Base-by-base conservation (phyloP, 2,329 filamentous ascomycete genomes). In the Phyllosticta capitalensis region DNA sequence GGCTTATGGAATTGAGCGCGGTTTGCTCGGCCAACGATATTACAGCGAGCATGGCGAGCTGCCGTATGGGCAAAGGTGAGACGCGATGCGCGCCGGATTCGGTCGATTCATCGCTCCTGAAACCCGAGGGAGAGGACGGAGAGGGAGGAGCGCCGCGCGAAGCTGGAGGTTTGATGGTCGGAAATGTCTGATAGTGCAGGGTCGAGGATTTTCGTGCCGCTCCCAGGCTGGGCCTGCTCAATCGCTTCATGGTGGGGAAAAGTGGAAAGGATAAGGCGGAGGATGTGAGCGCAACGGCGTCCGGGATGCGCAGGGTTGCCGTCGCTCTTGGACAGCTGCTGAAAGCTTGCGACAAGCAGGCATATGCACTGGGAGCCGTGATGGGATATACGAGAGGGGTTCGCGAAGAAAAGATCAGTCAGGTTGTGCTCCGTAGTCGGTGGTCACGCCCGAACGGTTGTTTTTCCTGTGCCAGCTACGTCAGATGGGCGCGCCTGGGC, bases 11-110 rank as follows among this genome's bases (percentile, higher is more conserved):
- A 73, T 99, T 99, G 69, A 99, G 82, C 0, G 94, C 94, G 0
- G 92, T 97, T 78, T 99, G 94, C 71, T 99, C 94, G 58, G 89
- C 88, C 21, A 99, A 80, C 6, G 92, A 92, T 62, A 99, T 89
- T 64, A 96, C 77, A 1, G 92, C 92, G 33, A 99, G 78, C 12
- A 97, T 83, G 5, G 85, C 81, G 62, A 99, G 86, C 76, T 97
- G 94, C 65, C 81, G 84, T 64, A 84, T 84, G 0, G 94, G 94
- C 19, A 99, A 76, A 0, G 92, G 92, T 1, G 90, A 89, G 64
- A 83, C 81, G 64, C 81, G 74, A 63, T 77, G 69, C 24, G 68
- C 68, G 56, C 71, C 69, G 49, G 70, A 69, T 24, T 71, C 69
- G 45, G 71, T 69, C 55, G 73, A 71, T 63, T 66, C 65, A 62